phyloP scores from a whole-genome alignment of 2,329 filamentous ascomycete genomes.

The Hypocreales sp. region DNA sequence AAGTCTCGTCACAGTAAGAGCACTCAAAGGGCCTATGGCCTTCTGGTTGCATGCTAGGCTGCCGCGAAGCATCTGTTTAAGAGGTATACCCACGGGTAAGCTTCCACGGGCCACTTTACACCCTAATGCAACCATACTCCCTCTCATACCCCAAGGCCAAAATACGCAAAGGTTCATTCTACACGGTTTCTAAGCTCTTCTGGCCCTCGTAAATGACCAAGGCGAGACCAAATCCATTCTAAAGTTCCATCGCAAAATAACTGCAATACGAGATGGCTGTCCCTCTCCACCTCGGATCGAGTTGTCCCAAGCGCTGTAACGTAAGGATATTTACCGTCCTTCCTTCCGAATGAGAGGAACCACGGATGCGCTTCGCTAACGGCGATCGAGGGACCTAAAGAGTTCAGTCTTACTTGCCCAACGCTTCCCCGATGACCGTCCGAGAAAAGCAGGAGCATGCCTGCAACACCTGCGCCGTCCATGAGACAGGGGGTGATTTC shows the following conservation, averaged over 20 bases:
- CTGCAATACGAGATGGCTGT: slow-evolving; percentile 1
- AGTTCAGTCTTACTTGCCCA: slow-evolving; percentile 2
- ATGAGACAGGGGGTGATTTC: slow-evolving; percentile 2
- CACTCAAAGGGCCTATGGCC: too few relatives aligned
- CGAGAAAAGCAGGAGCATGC: slow-evolving; percentile 3
- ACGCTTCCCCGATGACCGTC: slow-evolving; percentile 3
- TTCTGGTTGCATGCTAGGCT: too few relatives aligned
- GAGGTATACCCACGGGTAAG: too few relatives aligned
- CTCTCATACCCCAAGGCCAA: too few relatives aligned
- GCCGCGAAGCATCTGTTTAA: too few relatives aligned
- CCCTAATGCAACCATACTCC: too few relatives aligned
- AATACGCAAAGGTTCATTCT: too few relatives aligned
- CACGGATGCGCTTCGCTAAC: slow-evolving; percentile 1
- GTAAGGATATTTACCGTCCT: slow-evolving; percentile 3
- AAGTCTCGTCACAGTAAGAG: too few relatives aligned
- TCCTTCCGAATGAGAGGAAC: slow-evolving; percentile 2
- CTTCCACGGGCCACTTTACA: too few relatives aligned
- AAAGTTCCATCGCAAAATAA: slow-evolving; percentile 1
- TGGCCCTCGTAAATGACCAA: slow-evolving; percentile 2
- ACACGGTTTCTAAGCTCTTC: slow-evolving; percentile 1
- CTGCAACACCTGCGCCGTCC: background rate
- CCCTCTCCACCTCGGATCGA: slow-evolving; percentile 3
- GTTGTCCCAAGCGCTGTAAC: slow-evolving; percentile 2
- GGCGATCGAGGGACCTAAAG: slow-evolving; percentile 1
- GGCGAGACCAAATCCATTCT: slow-evolving; percentile 2